phyloP scores from a whole-genome alignment of 345 rosid genomes.

The Eucalyptus pauciflora region DNA sequence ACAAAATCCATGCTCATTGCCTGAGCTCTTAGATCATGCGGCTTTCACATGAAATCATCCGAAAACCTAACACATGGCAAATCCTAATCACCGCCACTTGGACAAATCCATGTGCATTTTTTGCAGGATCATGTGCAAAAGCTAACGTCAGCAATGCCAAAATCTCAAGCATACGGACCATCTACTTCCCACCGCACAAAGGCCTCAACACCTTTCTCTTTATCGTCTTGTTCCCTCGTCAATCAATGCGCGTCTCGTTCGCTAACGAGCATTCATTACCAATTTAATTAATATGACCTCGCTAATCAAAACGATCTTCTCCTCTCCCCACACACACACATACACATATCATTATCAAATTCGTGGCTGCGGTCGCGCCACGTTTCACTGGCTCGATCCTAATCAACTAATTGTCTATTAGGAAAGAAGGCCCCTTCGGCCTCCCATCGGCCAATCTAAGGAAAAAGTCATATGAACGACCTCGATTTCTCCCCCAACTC shows the following conservation, averaged over 20 bases:
- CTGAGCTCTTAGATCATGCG: not conserved
- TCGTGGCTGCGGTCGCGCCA: not conserved
- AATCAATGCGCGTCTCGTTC: not conserved
- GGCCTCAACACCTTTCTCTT: not conserved
- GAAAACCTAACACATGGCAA: not conserved
- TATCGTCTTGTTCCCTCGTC: not conserved
- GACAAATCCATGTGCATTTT: not conserved
- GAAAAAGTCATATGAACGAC: not conserved
- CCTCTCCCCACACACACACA: rapidly evolving
- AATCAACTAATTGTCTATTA: not conserved
- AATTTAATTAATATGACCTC: not conserved
- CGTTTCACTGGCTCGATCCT: not conserved
- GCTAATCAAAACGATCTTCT: not conserved
- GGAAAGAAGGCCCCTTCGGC: not conserved
- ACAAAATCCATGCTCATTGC: not conserved
- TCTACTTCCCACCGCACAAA: not conserved
- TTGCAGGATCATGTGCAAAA: not conserved
- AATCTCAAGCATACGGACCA: not conserved
- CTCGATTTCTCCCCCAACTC: not conserved
- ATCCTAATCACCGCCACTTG: not conserved
- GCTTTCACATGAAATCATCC: not conserved
- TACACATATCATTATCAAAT: not conserved
- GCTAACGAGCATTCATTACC: not conserved
- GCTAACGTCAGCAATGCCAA: not conserved
- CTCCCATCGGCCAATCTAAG: not conserved